Evolutionary conservation across 345 rosid genomes (phyloP).

Genomic region (Odontarrhena argentea): DNA sequence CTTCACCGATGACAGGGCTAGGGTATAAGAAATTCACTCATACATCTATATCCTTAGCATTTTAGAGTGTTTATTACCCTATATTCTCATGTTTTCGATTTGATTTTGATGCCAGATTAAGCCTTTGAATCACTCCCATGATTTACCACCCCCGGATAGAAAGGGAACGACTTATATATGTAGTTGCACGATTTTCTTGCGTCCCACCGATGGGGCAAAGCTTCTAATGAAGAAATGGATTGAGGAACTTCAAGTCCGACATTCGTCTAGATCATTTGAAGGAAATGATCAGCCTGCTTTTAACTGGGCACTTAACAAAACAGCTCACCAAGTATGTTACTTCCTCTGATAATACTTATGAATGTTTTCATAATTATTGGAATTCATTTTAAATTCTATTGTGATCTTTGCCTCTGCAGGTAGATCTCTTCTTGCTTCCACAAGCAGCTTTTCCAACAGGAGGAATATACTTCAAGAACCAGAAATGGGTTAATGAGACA

Average conservation of each 20-base stretch:
- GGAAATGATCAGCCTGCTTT: constrained; percentile 87
- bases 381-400: too few species aligned
- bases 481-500: constrained; percentile 56
- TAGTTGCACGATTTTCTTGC: constrained; percentile 80
- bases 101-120: constrained; percentile 52
- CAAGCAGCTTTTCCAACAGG: constrained; percentile 89
- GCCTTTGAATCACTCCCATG: constrained; percentile 69
- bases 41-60: not conserved
- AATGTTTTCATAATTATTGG: not conserved
- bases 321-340: constrained; percentile 61
- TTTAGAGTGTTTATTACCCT: not conserved
- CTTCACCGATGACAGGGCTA: constrained; percentile 79
- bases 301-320: constrained; percentile 75
- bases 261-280: constrained; percentile 71
- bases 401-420: constrained; percentile 41
- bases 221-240: constrained; percentile 79
- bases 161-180: constrained; percentile 79
- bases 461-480: constrained; percentile 78
- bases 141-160: constrained; percentile 77
- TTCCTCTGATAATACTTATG: not conserved
- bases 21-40: constrained; percentile 44
- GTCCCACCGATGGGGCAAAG: constrained; percentile 67
- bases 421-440: constrained; percentile 73
- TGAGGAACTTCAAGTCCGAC: constrained; percentile 68
- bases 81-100: not conserved